phyloP scores from a whole-genome alignment of 2,329 filamentous ascomycete species.

The Colletotrichum sidae region DNA sequence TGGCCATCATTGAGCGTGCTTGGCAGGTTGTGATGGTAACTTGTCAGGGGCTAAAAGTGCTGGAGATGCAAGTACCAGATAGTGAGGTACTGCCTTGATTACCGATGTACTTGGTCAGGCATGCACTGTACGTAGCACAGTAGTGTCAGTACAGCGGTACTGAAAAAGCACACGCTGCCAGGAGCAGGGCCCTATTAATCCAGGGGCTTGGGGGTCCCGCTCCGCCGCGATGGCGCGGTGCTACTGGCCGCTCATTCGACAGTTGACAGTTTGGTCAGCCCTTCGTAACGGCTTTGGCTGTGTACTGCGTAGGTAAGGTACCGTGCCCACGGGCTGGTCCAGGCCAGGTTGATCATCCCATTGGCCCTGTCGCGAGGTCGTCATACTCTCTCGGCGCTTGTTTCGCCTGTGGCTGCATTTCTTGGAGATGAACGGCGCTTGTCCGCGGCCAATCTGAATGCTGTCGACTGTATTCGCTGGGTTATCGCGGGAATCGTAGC shows the following conservation, averaged over 20 bases:
- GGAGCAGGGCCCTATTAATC: conserved; percentile 9
- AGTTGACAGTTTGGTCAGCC: background rate
- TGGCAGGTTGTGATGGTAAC: too few relatives aligned
- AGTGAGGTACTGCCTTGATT: too few relatives aligned
- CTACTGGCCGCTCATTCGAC: conserved; percentile 21
- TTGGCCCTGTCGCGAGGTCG: conserved; percentile 13
- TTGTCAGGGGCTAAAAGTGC: conserved; percentile 10
- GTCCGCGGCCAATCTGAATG: conserved; percentile 1
- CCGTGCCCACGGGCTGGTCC: conserved; percentile 9
- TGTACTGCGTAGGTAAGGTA: background rate
- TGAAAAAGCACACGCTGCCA: conserved; percentile 20
- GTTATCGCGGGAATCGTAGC: too few relatives aligned
- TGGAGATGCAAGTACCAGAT: too few relatives aligned
- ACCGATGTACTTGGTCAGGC: too few relatives aligned
- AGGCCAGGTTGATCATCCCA: background rate
- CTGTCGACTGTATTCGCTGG: background rate
- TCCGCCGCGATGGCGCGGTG: background rate
- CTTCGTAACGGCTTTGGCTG: conserved; percentile 11
- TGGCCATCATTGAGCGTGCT: too few relatives aligned
- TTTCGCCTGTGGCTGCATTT: background rate
- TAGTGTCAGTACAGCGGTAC: conserved; percentile 13
- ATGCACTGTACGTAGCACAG: too few relatives aligned
- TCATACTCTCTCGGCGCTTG: conserved; percentile 9
- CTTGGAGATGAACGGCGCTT: conserved; percentile 4
- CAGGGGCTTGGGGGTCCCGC: conserved; percentile 23